Conservation (phyloP, 2,329 filamentous ascomycete genomes). For the Ophiocordyceps sinensis region DNA sequence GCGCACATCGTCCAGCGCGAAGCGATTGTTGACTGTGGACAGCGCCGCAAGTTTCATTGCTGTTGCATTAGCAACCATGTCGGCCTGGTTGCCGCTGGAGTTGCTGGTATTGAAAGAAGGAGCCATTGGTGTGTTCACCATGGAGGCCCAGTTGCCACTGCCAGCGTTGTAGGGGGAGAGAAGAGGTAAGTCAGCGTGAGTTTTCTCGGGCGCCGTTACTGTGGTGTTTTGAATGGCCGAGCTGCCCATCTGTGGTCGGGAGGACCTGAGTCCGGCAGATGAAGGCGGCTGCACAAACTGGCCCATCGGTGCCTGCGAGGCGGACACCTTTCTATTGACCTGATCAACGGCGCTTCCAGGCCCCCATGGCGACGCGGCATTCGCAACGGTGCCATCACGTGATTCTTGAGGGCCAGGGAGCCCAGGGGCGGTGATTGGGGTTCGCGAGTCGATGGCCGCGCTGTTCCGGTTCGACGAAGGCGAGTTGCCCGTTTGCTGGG, state of each 20-base stretch:
- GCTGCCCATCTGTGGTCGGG: constrained; percentile 55
- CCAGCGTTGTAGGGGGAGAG: constrained; percentile 70
- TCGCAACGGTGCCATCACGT: constrained; percentile 12
- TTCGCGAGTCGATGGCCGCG: constrained; percentile 60
- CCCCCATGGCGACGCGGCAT: constrained; percentile 61
- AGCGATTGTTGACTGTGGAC: constrained; percentile 96
- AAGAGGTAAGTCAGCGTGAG: constrained; percentile 58
- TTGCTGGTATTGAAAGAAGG: constrained; percentile 55
- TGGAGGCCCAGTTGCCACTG: constrained; percentile 93
- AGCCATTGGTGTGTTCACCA: constrained; percentile 96
- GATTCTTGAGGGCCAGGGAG: constrained; percentile 44
- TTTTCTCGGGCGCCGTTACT: constrained; percentile 54
- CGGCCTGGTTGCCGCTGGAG: constrained; percentile 55
- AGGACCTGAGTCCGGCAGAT: constrained; percentile 62
- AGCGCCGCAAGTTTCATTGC: constrained; percentile 97
- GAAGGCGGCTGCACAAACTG: constrained; percentile 80
- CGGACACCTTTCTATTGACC: constrained; percentile 55
- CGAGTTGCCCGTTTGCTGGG: constrained; percentile 81
- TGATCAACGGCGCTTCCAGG: constrained; percentile 32
- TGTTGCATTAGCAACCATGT: constrained; percentile 97
- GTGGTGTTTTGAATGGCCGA: constrained; percentile 72
- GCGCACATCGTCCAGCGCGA: constrained; percentile 89
- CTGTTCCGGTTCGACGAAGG: constrained; percentile 92
- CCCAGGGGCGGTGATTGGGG: constrained; percentile 58
- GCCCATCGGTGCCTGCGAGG: constrained; percentile 74